phyloP scores from a whole-genome alignment of 169 alveolate genomes.

The Eimeria falciformis region DNA sequence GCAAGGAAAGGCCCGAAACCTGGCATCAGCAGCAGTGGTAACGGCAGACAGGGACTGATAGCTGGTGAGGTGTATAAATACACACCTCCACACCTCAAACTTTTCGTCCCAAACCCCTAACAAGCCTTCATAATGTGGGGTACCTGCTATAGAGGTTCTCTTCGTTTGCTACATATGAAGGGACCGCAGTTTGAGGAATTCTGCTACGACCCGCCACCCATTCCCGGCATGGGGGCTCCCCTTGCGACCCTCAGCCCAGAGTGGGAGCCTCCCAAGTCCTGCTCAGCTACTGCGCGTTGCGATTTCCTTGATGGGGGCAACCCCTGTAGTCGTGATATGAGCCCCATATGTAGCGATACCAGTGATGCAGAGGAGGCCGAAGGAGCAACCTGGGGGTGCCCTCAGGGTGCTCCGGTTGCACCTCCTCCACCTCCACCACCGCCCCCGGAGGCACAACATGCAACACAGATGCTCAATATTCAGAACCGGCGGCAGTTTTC shows the following conservation, averaged over 20 bases:
- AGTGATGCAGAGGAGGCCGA: constrained; percentile 49
- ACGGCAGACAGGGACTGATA: too few relatives aligned
- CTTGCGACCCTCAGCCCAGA: not conserved
- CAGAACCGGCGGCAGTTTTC: constrained; percentile 1
- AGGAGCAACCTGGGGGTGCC: constrained; percentile 19
- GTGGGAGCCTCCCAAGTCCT: constrained; percentile 30
- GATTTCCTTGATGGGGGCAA: not conserved
- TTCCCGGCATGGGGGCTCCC: not conserved
- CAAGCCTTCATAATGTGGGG: constrained; percentile 40
- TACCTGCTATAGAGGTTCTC: not conserved
- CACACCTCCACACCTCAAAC: too few relatives aligned
- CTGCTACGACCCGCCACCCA: constrained; percentile 24
- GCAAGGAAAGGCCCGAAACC: too few relatives aligned
- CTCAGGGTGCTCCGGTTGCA: not conserved
- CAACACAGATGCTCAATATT: constrained; percentile 17
- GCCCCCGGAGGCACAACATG: constrained; percentile 24
- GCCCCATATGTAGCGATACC: constrained; percentile 60
- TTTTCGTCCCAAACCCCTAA: not conserved
- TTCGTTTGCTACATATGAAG: not conserved
- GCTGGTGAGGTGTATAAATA: too few relatives aligned
- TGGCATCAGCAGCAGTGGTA: too few relatives aligned
- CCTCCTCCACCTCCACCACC: constrained; percentile 68
- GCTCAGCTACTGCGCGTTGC: not conserved
- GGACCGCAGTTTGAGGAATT: not conserved
- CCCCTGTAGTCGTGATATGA: constrained; percentile 45